Percentiles rank a stretch among this genome's conserved stretches.
These are phyloP conservation scores for Ochetophila trinervis DNA, from an alignment of 306 rosid genomes.

Conservation along the genomic window DNA sequence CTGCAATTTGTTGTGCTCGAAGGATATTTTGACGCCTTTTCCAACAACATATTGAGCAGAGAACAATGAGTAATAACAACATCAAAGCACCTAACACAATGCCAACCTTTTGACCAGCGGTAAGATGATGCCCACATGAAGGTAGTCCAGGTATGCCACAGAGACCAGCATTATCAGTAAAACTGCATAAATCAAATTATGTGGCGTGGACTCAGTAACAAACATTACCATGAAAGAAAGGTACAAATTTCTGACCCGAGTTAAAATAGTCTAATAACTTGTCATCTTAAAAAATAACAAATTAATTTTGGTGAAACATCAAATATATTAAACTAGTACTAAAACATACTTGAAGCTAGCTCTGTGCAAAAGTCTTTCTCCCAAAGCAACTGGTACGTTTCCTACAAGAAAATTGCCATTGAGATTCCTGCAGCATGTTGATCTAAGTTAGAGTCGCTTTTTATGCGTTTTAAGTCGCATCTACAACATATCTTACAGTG, in stretches of 20 bases:
- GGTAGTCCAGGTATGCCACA: slow-evolving; percentile 93
- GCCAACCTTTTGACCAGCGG: slow-evolving; percentile 71
- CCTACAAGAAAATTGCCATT: slow-evolving; percentile 79
- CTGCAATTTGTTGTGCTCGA: slow-evolving; percentile 72
- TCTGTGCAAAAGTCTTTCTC: slow-evolving; percentile 88
- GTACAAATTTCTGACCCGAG: background rate
- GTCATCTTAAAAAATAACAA: too few relatives aligned
- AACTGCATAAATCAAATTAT: slow-evolving; percentile 51
- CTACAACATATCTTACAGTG: slow-evolving; percentile 52
- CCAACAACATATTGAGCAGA: slow-evolving; percentile 76
- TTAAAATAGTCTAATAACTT: too few relatives aligned
- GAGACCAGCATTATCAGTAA: slow-evolving; percentile 85
- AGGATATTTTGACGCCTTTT: slow-evolving; percentile 83
- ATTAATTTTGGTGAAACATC: background rate
- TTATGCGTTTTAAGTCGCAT: slow-evolving; percentile 18
- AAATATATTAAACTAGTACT: slow-evolving; percentile 1
- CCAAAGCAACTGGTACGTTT: slow-evolving; percentile 75
- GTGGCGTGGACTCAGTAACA: slow-evolving; percentile 15
- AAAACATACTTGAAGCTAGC: slow-evolving; percentile 94
- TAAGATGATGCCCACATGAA: slow-evolving; percentile 70
- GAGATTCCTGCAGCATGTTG: slow-evolving; percentile 63
- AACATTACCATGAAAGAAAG: slow-evolving; percentile 13
- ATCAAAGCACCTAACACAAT: slow-evolving; percentile 59
- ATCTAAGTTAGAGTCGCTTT: slow-evolving; percentile 18
- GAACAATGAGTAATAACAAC: slow-evolving; percentile 45